Conservation (phyloP, 352 stramenopile genomes). For the Aphanomyces cochlioides region DNA sequence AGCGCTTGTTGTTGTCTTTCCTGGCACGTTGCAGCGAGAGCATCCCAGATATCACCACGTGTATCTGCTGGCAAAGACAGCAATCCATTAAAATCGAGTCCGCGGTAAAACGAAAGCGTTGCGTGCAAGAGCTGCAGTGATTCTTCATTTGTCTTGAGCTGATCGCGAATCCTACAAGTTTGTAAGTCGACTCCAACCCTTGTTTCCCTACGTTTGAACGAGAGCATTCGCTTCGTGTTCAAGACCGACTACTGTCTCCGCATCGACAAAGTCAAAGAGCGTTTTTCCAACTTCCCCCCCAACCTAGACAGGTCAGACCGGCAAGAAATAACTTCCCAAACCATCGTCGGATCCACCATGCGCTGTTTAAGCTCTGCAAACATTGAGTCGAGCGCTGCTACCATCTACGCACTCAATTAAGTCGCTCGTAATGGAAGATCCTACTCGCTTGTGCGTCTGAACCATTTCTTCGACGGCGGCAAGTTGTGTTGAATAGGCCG, state of each 20-base stretch:
- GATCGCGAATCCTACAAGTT: conserved; percentile 61
- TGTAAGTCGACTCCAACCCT: background rate
- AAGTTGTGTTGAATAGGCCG: conserved; percentile 1
- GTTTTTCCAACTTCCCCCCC: conserved; percentile 57
- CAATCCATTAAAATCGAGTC: conserved; percentile 9
- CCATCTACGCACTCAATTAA: conserved; percentile 41
- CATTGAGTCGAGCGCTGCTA: conserved; percentile 68
- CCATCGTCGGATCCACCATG: conserved; percentile 52
- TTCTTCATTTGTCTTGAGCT: conserved; percentile 51
- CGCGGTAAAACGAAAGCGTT: conserved; percentile 50
- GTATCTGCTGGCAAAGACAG: background rate
- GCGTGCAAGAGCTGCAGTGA: conserved; percentile 56
- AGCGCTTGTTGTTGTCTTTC: background rate
- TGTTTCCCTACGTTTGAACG: conserved; percentile 46
- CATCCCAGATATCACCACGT: conserved; percentile 13
- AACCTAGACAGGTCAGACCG: background rate
- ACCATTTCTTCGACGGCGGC: conserved; percentile 10
- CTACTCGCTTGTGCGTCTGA: conserved; percentile 3
- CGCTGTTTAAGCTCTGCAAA: conserved; percentile 59
- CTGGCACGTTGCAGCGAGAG: conserved; percentile 3
- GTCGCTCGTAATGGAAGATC: background rate
- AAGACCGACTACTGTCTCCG: conserved; percentile 70
- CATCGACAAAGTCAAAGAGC: conserved; percentile 81
- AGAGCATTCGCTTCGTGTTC: conserved; percentile 70
- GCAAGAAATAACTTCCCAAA: conserved; percentile 17